Base-by-base conservation (phyloP, 179 eudicot species). In the Camellia oleifera region DNA sequence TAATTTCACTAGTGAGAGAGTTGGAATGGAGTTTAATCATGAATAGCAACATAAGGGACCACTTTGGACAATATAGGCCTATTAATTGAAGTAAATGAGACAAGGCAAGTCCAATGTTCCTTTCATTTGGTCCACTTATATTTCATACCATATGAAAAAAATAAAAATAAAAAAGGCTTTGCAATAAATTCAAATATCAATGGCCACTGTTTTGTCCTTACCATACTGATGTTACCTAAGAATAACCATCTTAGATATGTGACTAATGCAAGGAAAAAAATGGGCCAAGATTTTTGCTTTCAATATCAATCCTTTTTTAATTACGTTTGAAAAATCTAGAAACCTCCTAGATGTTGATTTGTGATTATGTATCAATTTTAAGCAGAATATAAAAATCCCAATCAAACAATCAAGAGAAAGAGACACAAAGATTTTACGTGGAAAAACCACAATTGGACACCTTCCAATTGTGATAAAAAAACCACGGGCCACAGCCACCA, bases 151-250 rank as follows among this genome's bases (percentile, higher is more conserved):
- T 26, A 26, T 26, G 32, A 26, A 26, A 26, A 26, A 26, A 26
- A 26, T 26, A 26, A 26, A 26, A 26, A 26, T 26, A 26, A 45
- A 56, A 72, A 65, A 58, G 45, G 69, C 11, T 10, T 20, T 20
- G 45, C 62, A 20, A 65, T 61, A 65, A 65, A 32, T 26, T 40
- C 14, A 48, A 20, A 26, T 26, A 26, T 42, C 7, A 65, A 52
- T 48, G 57, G 23, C 70, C 72, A 18, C 79, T 63, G 18, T 44
- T 64, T 7, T 75, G 58, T 63, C 10, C 72, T 65, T n/a, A 20
- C 70, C 70, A 5, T 32, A 46, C 12, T 46, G 69, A 76, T 76
- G 71, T 76, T 63, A 62, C 44, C 45, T 76, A 48, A 46, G 79
- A 76, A 75, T n/a, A 75, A 58, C 78, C 52, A n/a, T 18, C 20